Evolutionary conservation across 805 yeast species (phyloP), one percentile per base, ranked within the genome.

Genomic region (Saccharomyces jurei): DNA sequence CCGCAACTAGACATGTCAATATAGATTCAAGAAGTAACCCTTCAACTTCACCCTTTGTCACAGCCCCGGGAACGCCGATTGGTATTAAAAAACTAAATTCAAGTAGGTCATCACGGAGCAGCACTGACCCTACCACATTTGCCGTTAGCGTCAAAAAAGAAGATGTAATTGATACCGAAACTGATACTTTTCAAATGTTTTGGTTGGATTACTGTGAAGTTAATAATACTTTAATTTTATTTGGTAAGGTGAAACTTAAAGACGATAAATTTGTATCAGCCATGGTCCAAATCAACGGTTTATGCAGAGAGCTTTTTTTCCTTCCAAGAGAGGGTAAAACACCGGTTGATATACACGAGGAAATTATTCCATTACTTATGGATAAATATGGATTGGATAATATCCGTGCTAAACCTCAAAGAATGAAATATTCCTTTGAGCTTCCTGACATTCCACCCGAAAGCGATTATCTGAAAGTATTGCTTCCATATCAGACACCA

Each of bases 131-230:
- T 17, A 51, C 57, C 25, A 27, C 56, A 9, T 53, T 60, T 29
- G 46, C 60, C 29, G 57, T 55, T 54, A 69, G 60, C 48, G 69
- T 54, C 50, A 50, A 56, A 5, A 60, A 62, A 31, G 65, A 63
- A 4, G 60, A 62, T 47, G 68, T 77, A 25, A 72, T 74, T 14
- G 69, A 70, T 32, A 71, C 75, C 8, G 70, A 70, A n/a, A 69
- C 75, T 2, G 79, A 78, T 48, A 60, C 76, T 0, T 79, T 90
- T 66, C 80, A 81, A 62, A 83, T 92, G 84, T 94, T 79, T 69
- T 94, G 97, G 97, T 71, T 87, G 30, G 99, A 94, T 70, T 90
- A 83, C 68, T 77, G 86, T 26, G 98, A 92, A 66, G 81, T 86
- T 11, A 87, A 84, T 55, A 79, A 79, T 60, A 72, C 83, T 0